Conservation (phyloP, 1,139 yeast species). For the Debaryomyces psychrophilus region DNA sequence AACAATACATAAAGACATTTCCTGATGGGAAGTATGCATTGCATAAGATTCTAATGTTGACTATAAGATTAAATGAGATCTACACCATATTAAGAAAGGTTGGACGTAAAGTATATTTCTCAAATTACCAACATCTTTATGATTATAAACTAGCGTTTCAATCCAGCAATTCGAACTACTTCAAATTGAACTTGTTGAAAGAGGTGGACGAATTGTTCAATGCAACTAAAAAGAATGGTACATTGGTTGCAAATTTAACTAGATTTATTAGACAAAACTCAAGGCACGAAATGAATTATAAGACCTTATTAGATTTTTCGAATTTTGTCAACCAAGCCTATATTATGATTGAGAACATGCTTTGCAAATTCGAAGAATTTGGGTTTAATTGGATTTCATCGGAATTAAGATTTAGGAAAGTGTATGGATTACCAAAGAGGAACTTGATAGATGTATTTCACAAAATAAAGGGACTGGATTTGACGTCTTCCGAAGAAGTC, state of each 20-base stretch:
- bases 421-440: slow-evolving; percentile 34
- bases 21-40: slow-evolving; percentile 41
- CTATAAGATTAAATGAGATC: slow-evolving; percentile 50
- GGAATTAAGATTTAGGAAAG: slow-evolving; percentile 42
- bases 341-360: slow-evolving; percentile 26
- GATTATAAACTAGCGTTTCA: slow-evolving; percentile 41
- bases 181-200: slow-evolving; percentile 32
- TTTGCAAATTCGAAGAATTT: slow-evolving; percentile 36
- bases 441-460: slow-evolving; percentile 26
- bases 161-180: slow-evolving; percentile 30
- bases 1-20: slow-evolving; percentile 17
- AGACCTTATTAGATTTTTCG: slow-evolving; percentile 42
- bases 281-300: slow-evolving; percentile 35
- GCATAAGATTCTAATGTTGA: slow-evolving; percentile 52
- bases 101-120: slow-evolving; percentile 48
- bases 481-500: background rate
- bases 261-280: slow-evolving; percentile 53
- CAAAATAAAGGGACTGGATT: background rate
- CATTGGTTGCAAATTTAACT: slow-evolving; percentile 53
- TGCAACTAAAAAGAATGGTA: slow-evolving; percentile 53
- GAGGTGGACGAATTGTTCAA: slow-evolving; percentile 49
- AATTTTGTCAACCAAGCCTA: slow-evolving; percentile 40
- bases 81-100: slow-evolving; percentile 46
- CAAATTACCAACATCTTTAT: slow-evolving; percentile 42
- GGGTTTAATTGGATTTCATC: slow-evolving; percentile 38